Evolutionary conservation across 148 eudicot species (phyloP).

Genomic region (Rhododendron henanense): DNA sequence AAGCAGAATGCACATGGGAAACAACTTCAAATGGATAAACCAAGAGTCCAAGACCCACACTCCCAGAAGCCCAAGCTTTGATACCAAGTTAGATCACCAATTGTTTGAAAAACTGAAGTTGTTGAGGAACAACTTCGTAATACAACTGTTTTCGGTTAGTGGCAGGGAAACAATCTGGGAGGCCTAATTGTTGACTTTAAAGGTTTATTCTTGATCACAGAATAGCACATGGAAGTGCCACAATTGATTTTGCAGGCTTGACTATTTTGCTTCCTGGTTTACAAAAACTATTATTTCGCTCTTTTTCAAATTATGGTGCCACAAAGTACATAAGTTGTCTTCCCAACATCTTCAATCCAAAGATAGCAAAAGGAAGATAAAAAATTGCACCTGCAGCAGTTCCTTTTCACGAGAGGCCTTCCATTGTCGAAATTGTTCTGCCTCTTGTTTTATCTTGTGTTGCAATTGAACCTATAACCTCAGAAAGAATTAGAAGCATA

Average conservation of each 20-base stretch:
- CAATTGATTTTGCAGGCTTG: neutral
- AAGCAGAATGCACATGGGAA: neutral
- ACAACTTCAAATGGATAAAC: neutral
- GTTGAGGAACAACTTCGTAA: neutral
- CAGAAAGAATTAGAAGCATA: conserved; percentile 17
- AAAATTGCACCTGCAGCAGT: conserved; percentile 66
- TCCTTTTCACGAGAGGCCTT: conserved; percentile 98
- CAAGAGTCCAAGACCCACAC: neutral
- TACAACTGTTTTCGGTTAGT: neutral
- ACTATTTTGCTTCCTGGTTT: neutral
- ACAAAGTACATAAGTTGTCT: neutral
- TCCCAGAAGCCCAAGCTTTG: neutral
- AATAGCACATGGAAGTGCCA: neutral
- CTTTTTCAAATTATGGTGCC: neutral
- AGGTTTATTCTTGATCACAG: neutral
- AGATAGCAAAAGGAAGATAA: neutral
- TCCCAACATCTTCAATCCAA: neutral
- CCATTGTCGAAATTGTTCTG: conserved; percentile 98
- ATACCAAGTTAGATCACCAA: neutral
- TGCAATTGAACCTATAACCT: conserved; percentile 84
- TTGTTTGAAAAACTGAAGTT: neutral
- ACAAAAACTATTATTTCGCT: neutral
- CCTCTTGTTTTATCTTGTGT: conserved; percentile 96
- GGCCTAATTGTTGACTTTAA: neutral
- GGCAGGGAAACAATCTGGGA: neutral